These are phyloP conservation scores for Vigna hirtella DNA, from an alignment of 306 rosid species.

Conservation along the genomic window DNA sequence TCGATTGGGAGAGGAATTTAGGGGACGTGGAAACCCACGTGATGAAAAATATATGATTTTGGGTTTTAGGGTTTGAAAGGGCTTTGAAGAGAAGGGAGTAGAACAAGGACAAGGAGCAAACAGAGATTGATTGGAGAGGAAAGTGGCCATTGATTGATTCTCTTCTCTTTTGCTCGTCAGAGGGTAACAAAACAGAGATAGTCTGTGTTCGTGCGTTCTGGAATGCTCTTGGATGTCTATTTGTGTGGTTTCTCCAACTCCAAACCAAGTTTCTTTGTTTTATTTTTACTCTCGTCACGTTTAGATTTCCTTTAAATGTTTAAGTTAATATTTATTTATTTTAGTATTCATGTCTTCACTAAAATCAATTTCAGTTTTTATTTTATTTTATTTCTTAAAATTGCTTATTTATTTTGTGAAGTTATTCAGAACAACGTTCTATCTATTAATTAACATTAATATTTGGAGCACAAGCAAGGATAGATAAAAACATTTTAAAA, in stretches of 20 bases:
- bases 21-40: slow-evolving; percentile 48
- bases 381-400: too few species aligned
- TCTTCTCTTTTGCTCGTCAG: background rate
- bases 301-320: too few species aligned
- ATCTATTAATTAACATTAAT: too few species aligned
- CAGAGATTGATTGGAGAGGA: slow-evolving; percentile 54
- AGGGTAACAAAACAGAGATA: background rate
- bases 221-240: background rate
- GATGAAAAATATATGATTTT: slow-evolving; percentile 30
- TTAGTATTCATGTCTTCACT: too few species aligned
- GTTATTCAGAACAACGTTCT: too few species aligned
- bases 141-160: slow-evolving; percentile 55
- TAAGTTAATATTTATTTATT: too few species aligned
- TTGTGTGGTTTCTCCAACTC: background rate
- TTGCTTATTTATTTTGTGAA: too few species aligned
- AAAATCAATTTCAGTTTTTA: too few species aligned
- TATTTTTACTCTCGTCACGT: too few species aligned
- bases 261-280: background rate
- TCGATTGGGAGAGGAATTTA: slow-evolving; percentile 1
- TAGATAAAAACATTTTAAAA: too few species aligned
- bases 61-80: slow-evolving; percentile 51
- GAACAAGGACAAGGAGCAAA: slow-evolving; percentile 49
- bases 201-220: background rate
- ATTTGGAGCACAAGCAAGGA: too few species aligned
- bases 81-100: slow-evolving; percentile 43